phyloP scores from a whole-genome alignment of 768 basidiomycete genomes.

The Amanita inopinata region DNA sequence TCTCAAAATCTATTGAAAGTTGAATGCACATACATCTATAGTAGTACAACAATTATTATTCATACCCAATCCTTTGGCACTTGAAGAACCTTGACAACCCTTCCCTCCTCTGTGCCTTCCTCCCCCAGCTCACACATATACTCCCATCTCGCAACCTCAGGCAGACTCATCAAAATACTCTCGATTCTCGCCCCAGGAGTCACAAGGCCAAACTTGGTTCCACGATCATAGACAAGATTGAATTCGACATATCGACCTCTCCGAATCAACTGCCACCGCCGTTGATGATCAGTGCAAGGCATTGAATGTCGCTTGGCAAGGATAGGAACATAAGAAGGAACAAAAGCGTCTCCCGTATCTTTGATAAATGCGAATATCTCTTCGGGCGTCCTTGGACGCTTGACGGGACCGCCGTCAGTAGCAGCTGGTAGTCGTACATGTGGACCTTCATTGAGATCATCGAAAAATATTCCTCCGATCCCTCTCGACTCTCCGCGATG shows the following conservation, averaged over 20 bases:
- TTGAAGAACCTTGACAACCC: slow-evolving; percentile 50
- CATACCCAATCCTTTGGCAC: slow-evolving; percentile 54
- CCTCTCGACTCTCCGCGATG: slow-evolving; percentile 84
- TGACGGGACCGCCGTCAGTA: slow-evolving; percentile 17
- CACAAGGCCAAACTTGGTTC: slow-evolving; percentile 79
- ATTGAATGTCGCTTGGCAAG: slow-evolving; percentile 46
- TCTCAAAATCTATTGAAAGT: no score
- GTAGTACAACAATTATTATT: neutral
- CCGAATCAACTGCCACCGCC: slow-evolving; percentile 90
- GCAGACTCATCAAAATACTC: slow-evolving; percentile 85
- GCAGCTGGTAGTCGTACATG: slow-evolving; percentile 52
- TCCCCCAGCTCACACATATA: slow-evolving; percentile 72
- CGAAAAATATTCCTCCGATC: slow-evolving; percentile 93
- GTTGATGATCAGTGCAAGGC: slow-evolving; percentile 52
- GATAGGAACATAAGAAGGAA: slow-evolving; percentile 88
- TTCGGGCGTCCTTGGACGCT: slow-evolving; percentile 46
- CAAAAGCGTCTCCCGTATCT: slow-evolving; percentile 66
- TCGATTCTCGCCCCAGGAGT: slow-evolving; percentile 84
- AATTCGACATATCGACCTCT: slow-evolving; percentile 95
- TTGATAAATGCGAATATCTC: slow-evolving; percentile 74
- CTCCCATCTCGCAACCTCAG: slow-evolving; percentile 84
- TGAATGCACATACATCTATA: neutral
- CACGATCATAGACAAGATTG: slow-evolving; percentile 79
- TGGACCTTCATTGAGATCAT: slow-evolving; percentile 67
- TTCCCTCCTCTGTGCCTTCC: slow-evolving; percentile 58